Evolutionary conservation across 192 early-diverging fungal species (phyloP).

Genomic region (Backusella parvicylindrica): DNA sequence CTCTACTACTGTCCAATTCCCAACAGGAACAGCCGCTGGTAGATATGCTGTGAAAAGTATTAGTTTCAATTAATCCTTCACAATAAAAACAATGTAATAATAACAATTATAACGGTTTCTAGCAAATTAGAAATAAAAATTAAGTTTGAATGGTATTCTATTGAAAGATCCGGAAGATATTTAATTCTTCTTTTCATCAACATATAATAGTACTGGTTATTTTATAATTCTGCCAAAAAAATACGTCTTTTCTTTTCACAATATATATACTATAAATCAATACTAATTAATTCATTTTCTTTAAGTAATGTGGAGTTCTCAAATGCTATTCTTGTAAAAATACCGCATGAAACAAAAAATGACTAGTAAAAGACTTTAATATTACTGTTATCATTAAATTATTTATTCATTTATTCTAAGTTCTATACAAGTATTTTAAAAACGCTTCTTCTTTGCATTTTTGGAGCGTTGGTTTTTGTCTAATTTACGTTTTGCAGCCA

Average conservation of each 20-base stretch:
- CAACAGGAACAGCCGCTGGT: background rate
- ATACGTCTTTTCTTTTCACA: no score
- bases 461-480: background rate
- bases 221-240: no score
- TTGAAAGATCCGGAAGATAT: no score
- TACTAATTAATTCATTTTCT: no score
- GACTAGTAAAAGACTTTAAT: background rate
- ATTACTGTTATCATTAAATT: background rate
- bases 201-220: no score
- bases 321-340: no score
- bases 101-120: background rate
- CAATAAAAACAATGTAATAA: background rate
- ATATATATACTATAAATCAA: no score
- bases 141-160: no score
- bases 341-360: background rate
- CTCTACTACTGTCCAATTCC: background rate
- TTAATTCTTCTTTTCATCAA: no score
- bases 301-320: no score
- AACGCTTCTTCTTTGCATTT: slow-evolving; percentile 2
- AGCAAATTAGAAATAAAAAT: background rate
- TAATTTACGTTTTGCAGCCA: slow-evolving; percentile 26
- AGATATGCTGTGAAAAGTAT: background rate
- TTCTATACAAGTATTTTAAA: slow-evolving; percentile 6
- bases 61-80: background rate
- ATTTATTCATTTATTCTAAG: background rate